Conservation (phyloP, 495 filamentous ascomycete species). For the Copromyces sp. region DNA sequence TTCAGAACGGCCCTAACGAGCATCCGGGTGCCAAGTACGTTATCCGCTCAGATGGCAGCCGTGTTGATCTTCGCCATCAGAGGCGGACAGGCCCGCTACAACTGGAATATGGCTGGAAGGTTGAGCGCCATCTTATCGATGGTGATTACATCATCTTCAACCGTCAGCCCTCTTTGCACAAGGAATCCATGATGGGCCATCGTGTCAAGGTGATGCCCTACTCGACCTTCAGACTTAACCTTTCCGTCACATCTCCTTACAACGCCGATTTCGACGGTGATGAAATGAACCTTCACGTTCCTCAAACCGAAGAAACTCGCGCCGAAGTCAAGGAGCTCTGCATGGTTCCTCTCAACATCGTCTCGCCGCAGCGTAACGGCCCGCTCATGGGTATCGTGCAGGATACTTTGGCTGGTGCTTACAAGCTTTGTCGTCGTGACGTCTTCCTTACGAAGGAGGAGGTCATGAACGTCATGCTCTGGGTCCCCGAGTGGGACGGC, state of each 20-base stretch:
- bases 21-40: slow-evolving; percentile 95
- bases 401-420: slow-evolving; percentile 90
- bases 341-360: slow-evolving; percentile 93
- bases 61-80: slow-evolving; percentile 88
- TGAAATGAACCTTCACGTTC: slow-evolving; percentile 98
- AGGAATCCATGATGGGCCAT: slow-evolving; percentile 99
- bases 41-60: slow-evolving; percentile 79
- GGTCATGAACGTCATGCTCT: slow-evolving; percentile 91
- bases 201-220: slow-evolving; percentile 96
- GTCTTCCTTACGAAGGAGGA: slow-evolving; percentile 80
- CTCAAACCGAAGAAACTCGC: slow-evolving; percentile 93
- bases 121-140: slow-evolving; percentile 89
- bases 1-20: slow-evolving; percentile 85
- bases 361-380: slow-evolving; percentile 92
- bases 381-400: slow-evolving; percentile 99
- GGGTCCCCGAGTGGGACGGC: slow-evolving; percentile 97
- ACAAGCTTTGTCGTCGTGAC: slow-evolving; percentile 91
- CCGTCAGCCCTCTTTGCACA: slow-evolving; percentile 95
- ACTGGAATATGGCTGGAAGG: slow-evolving; percentile 94
- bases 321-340: slow-evolving; percentile 88
- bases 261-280: slow-evolving; percentile 99
- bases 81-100: slow-evolving; percentile 72
- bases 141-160: slow-evolving; percentile 99
- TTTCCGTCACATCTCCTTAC: slow-evolving; percentile 96
- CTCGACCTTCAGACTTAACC: slow-evolving; percentile 92